Conservation (phyloP, 2,329 filamentous ascomycete genomes). For the Xylariaceae sp. region DNA sequence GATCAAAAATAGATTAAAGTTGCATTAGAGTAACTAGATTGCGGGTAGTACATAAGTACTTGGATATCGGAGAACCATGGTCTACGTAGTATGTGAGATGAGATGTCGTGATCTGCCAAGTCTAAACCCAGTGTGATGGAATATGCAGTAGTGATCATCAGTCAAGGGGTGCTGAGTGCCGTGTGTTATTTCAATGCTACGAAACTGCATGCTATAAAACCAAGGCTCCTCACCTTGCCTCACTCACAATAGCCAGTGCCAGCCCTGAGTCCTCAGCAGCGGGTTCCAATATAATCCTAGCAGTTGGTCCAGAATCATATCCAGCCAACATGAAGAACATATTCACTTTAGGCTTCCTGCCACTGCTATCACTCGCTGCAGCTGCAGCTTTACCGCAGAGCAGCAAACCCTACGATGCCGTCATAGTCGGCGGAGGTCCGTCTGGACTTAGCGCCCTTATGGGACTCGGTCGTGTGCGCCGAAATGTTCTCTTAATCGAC, state of each 20-base stretch:
- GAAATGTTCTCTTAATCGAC: conserved; percentile 59
- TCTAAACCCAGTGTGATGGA: conserved; percentile 19
- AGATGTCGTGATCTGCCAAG: conserved; percentile 29
- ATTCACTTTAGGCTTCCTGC: conserved; percentile 13
- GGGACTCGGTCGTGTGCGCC: conserved; percentile 60
- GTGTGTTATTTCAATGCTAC: conserved; percentile 1
- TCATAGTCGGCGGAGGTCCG: conserved; percentile 61
- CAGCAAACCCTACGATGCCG: conserved; percentile 50
- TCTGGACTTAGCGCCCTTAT: conserved; percentile 57
- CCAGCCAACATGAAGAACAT: conserved; percentile 21
- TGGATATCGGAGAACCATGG: not conserved
- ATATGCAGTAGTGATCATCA: conserved; percentile 25
- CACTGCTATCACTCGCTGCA: conserved; percentile 19
- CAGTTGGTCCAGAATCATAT: not conserved
- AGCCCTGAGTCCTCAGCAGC: not conserved
- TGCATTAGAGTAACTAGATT: not conserved
- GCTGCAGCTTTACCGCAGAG: conserved; percentile 14
- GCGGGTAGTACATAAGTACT: too few relatives aligned
- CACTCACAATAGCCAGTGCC: not conserved
- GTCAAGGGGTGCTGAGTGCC: conserved; percentile 13
- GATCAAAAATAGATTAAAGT: not conserved
- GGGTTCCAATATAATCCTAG: not conserved
- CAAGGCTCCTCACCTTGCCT: not conserved
- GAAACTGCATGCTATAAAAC: conserved; percentile 13
- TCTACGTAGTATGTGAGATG: conserved; percentile 1